Percentiles rank a stretch among this genome's conserved stretches.
phyloP scores from a whole-genome alignment of 306 rosid genomes.

The Dalbergia oliveri region DNA sequence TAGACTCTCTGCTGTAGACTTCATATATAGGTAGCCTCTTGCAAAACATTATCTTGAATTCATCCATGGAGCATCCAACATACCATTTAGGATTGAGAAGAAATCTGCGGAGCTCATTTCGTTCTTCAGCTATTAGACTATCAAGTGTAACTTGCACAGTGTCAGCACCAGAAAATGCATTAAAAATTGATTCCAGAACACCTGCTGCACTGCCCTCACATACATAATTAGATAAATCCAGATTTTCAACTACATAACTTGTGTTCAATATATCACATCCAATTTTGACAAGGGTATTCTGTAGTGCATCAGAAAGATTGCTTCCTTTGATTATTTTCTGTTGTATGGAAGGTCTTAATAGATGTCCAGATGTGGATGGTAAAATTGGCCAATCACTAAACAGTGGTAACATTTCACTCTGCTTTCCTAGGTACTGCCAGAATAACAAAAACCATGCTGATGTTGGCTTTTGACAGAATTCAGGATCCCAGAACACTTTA shows the following conservation, averaged over 20 bases:
- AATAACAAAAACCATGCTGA: constrained; percentile 81
- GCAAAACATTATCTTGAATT: constrained; percentile 63
- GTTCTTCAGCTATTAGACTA: constrained; percentile 71
- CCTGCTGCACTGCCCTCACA: constrained; percentile 75
- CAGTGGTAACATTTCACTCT: constrained; percentile 63
- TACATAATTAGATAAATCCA: constrained; percentile 73
- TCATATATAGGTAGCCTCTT: constrained; percentile 79
- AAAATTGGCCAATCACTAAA: constrained; percentile 95
- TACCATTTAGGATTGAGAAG: constrained; percentile 95
- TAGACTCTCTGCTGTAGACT: constrained; percentile 68
- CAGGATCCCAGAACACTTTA: constrained; percentile 86
- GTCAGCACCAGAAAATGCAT: constrained; percentile 62
- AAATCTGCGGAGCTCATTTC: constrained; percentile 79
- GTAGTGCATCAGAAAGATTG: constrained; percentile 66
- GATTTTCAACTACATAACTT: constrained; percentile 73
- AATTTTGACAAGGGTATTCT: constrained; percentile 68
- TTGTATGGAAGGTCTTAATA: constrained; percentile 74
- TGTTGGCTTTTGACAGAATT: constrained; percentile 74
- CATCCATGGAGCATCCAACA: constrained; percentile 72
- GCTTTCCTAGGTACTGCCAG: constrained; percentile 79
- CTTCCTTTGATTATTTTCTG: constrained; percentile 74
- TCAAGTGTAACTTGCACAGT: constrained; percentile 59
- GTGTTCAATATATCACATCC: constrained; percentile 81
- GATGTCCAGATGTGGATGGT: constrained; percentile 83
- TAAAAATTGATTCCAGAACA: constrained; percentile 73